Percentiles rank a stretch among this genome's conserved stretches.
phyloP scores from a whole-genome alignment of 2,329 filamentous ascomycete genomes.

The Graphilbum ipis-grandicollis region DNA sequence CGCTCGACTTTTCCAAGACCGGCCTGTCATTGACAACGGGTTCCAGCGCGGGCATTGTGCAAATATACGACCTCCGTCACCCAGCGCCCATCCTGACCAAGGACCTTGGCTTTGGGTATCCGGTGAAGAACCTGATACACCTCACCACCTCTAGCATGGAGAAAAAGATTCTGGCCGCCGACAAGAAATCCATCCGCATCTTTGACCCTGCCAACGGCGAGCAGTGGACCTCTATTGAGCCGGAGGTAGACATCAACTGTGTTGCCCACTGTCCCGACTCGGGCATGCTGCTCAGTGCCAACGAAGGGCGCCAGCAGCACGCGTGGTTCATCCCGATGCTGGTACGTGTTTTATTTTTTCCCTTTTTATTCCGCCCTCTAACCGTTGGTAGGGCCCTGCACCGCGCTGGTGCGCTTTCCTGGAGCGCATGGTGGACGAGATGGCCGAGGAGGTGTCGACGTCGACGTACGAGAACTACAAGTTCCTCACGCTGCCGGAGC shows the following conservation, averaged over 20 bases:
- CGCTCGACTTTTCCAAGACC: constrained; percentile 68
- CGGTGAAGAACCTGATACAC: constrained; percentile 69
- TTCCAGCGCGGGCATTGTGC: constrained; percentile 72
- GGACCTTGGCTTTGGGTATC: constrained; percentile 88
- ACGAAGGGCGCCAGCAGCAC: constrained; percentile 90
- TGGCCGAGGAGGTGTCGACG: constrained; percentile 66
- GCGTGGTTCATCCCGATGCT: constrained; percentile 32
- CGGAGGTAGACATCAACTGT: constrained; percentile 83
- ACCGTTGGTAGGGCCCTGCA: constrained; percentile 45
- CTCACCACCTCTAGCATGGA: constrained; percentile 56
- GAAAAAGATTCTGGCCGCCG: constrained; percentile 77
- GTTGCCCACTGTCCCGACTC: constrained; percentile 85
- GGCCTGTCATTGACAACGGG: constrained; percentile 77
- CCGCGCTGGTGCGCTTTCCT: constrained; percentile 94
- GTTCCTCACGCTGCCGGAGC: constrained; percentile 78
- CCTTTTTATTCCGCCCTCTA: not conserved
- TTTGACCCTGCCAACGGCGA: constrained; percentile 74
- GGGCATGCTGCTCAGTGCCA: constrained; percentile 91
- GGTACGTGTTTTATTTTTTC: not conserved
- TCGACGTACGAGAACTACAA: constrained; percentile 99
- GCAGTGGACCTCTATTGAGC: constrained; percentile 92
- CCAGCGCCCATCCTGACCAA: constrained; percentile 75
- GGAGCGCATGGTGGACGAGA: constrained; percentile 95
- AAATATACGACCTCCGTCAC: constrained; percentile 82
- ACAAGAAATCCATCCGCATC: constrained; percentile 93